Evolutionary conservation across 2,329 filamentous ascomycete genomes (phyloP).

Genomic region (Clarireedia paspali): DNA sequence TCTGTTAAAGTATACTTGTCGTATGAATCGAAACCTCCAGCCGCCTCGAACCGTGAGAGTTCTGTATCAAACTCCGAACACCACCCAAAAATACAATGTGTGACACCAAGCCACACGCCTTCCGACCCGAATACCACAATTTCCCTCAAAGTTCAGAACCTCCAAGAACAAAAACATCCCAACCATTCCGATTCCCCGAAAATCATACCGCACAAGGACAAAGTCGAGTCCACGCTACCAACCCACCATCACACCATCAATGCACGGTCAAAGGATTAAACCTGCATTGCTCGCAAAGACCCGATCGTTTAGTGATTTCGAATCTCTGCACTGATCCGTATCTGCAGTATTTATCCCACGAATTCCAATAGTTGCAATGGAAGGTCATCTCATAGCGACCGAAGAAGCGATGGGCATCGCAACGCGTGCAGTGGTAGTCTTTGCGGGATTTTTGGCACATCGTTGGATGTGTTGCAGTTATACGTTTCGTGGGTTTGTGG

Average conservation of each 20-base stretch:
- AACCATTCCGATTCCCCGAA: no score
- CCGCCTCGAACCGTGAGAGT: no score
- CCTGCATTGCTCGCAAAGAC: not conserved
- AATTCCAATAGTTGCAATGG: not conserved
- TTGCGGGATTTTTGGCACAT: constrained; percentile 2
- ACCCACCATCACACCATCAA: not conserved
- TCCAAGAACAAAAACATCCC: no score
- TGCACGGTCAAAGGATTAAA: not conserved
- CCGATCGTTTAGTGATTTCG: not conserved
- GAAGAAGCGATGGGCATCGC: not conserved
- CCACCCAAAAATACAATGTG: no score
- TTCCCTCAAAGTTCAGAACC: no score
- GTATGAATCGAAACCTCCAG: no score
- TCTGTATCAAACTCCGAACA: no score
- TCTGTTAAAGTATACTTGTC: no score
- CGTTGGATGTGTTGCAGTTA: not conserved
- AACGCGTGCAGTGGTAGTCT: not conserved
- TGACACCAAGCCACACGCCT: no score
- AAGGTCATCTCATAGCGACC: not conserved
- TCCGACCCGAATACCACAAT: no score
- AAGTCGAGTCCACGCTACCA: no score
- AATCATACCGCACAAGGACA: no score
- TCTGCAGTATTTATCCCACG: not conserved
- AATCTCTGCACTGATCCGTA: not conserved
- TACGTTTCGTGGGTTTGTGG: not conserved